Evolutionary conservation across 148 eudicot species (phyloP).

Genomic region (Suaeda aralocaspica): DNA sequence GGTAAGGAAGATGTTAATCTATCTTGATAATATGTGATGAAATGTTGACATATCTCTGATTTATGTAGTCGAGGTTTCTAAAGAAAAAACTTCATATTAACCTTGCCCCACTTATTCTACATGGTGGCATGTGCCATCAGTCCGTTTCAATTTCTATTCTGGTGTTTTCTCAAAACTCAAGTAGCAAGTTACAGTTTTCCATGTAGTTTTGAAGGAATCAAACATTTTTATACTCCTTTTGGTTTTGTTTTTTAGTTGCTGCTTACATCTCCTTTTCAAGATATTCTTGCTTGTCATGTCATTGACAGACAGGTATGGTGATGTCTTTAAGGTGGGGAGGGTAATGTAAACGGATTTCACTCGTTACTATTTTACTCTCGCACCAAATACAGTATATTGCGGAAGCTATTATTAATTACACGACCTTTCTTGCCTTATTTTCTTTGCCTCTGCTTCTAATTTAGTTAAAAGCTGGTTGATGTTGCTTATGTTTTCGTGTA

Average conservation of each 20-base stretch:
- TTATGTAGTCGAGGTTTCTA: not conserved
- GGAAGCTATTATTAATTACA: too few species aligned
- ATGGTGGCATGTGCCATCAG: not conserved
- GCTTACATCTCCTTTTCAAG: not conserved
- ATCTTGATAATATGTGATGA: not conserved
- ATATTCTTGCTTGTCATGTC: not conserved
- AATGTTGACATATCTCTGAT: not conserved
- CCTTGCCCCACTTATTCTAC: not conserved
- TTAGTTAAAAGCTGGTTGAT: too few species aligned
- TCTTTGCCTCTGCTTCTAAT: too few species aligned
- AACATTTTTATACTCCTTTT: not conserved
- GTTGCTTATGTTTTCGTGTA: too few species aligned
- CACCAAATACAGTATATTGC: too few species aligned
- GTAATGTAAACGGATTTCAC: not conserved
- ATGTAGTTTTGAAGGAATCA: not conserved
- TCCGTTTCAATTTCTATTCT: not conserved
- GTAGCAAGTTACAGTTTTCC: not conserved
- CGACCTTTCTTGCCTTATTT: too few species aligned
- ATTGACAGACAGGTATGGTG: not conserved
- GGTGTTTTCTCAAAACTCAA: not conserved
- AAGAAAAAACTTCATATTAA: not conserved
- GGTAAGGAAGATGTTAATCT: constrained; percentile 42
- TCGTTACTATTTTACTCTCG: not conserved
- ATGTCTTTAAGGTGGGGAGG: not conserved
- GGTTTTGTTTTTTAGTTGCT: not conserved